Percentiles rank a stretch among this genome's conserved stretches.
Conservation (phyloP, 2,329 filamentous ascomycete species). For the Mariannaea sp. region DNA sequence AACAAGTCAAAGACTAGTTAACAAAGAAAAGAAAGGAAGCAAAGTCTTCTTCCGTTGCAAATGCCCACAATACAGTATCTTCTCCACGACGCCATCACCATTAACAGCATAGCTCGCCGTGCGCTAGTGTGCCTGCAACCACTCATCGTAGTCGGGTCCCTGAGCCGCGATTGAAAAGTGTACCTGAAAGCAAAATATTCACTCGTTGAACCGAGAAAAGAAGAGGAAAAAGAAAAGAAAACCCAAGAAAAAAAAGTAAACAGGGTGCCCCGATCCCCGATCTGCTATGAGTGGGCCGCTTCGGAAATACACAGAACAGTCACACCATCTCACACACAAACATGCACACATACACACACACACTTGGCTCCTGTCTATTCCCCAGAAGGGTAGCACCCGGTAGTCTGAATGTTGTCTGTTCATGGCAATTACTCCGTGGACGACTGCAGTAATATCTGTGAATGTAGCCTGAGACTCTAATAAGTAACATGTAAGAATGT, state of each 20-base stretch:
- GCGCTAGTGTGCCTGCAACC: conserved; percentile 16
- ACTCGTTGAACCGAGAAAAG: too few species aligned
- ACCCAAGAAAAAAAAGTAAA: conserved; percentile 18
- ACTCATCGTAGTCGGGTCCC: conserved; percentile 20
- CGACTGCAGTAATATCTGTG: too few species aligned
- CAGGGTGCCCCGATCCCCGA: conserved; percentile 21
- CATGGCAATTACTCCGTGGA: too few species aligned
- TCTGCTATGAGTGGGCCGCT: conserved; percentile 11
- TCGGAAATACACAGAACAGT: conserved; percentile 1
- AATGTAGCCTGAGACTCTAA: too few species aligned
- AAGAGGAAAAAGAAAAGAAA: too few species aligned
- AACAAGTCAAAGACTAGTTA: too few species aligned
- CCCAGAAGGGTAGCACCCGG: conserved; percentile 1
- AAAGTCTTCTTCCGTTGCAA: conserved; percentile 9
- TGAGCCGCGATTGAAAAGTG: conserved; percentile 8
- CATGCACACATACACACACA: conserved; percentile 2
- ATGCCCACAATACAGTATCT: conserved; percentile 7
- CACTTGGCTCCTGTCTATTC: not conserved
- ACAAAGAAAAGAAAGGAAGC: conserved; percentile 6
- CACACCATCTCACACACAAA: too few species aligned
- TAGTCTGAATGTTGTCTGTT: not conserved
- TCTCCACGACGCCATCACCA: conserved; percentile 3
- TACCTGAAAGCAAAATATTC: too few species aligned
- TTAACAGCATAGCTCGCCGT: not conserved
- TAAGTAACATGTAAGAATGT: conserved; percentile 10